phyloP scores from a whole-genome alignment of 2,329 filamentous ascomycete genomes.

The Aureobasidium subglaciale region DNA sequence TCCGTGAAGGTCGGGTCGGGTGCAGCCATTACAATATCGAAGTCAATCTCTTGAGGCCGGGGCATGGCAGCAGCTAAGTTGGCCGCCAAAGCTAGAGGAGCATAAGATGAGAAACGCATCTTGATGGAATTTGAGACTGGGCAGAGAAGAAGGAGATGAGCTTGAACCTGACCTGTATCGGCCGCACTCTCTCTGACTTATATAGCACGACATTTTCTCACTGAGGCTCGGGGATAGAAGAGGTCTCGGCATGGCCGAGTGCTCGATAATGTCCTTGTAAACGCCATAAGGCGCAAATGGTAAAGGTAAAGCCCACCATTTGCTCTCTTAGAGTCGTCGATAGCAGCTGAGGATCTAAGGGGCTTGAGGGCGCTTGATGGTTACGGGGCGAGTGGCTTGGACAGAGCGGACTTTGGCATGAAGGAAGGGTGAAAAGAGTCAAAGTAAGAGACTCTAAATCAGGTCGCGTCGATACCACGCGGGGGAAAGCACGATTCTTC shows the following conservation, averaged over 20 bases:
- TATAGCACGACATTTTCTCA: neutral
- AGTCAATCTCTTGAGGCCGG: constrained; percentile 22
- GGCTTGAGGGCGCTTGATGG: neutral
- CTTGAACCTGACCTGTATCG: neutral
- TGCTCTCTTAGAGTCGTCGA: neutral
- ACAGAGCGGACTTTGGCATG: neutral
- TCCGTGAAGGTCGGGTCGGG: neutral
- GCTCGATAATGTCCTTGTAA: neutral
- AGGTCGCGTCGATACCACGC: neutral
- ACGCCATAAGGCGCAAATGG: neutral
- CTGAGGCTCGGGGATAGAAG: neutral
- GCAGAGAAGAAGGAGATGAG: neutral
- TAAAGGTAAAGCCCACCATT: neutral
- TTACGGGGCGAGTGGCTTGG: neutral
- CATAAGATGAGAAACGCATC: constrained; percentile 13
- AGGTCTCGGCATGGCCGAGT: neutral
- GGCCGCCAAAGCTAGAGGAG: constrained; percentile 7
- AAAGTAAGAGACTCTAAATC: too few species aligned
- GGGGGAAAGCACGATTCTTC: neutral
- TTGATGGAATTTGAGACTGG: neutral
- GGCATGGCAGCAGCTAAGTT: constrained; percentile 20
- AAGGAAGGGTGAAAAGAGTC: neutral
- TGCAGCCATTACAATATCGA: constrained; percentile 16
- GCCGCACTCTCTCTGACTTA: neutral
- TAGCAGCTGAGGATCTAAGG: neutral